These are phyloP conservation scores for Backusella circina DNA, from an alignment of 192 early-diverging fungal species.

Conservation along the genomic window DNA sequence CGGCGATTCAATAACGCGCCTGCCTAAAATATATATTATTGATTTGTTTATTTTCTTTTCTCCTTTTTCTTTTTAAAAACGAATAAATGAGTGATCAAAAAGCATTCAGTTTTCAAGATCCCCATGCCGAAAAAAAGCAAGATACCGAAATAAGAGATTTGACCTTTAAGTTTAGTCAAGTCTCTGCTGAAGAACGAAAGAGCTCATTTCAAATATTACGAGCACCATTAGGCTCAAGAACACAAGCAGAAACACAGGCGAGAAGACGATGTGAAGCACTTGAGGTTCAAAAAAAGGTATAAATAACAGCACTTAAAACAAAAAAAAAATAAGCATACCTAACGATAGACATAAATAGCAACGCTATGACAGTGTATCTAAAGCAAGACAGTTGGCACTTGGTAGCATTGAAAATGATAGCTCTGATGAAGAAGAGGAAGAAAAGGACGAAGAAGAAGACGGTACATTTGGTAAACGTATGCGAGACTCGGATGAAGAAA, in stretches of 20 bases:
- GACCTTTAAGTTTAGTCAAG: not conserved
- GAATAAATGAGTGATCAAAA: not conserved
- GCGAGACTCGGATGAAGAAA: conserved; percentile 7
- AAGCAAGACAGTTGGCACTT: not conserved
- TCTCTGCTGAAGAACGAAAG: conserved; percentile 21
- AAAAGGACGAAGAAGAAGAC: not conserved
- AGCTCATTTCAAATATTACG: not conserved
- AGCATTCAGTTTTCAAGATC: not conserved
- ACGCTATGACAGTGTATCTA: not conserved
- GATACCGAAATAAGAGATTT: conserved; percentile 19
- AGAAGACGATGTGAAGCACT: conserved; percentile 18
- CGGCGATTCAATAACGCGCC: too few relatives aligned
- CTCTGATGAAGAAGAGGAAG: conserved; percentile 8
- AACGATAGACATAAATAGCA: not conserved
- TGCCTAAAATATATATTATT: too few relatives aligned
- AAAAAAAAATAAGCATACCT: not conserved
- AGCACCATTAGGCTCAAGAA: conserved; percentile 13
- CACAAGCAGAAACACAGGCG: conserved; percentile 11
- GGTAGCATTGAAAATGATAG: not conserved
- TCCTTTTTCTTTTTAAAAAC: not conserved
- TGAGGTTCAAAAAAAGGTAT: conserved; percentile 7
- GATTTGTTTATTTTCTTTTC: too few relatives aligned
- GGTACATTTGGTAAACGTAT: not conserved
- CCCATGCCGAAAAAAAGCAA: conserved; percentile 6
- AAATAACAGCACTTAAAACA: not conserved